phyloP scores from a whole-genome alignment of 2,329 filamentous ascomycete genomes.

The Aureobasidium sp. region DNA sequence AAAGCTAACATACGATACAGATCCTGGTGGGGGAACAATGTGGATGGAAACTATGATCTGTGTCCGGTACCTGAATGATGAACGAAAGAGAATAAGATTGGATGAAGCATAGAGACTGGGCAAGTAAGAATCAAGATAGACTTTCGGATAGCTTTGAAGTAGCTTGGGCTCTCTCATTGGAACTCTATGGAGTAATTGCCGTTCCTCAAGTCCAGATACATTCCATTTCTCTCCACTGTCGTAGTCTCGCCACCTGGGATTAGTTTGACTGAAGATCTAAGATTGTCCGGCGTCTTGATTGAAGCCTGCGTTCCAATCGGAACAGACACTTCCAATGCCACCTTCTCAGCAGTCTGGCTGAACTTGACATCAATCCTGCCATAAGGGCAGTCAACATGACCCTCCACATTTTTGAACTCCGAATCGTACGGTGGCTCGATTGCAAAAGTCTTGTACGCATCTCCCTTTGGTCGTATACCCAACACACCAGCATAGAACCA shows the following conservation, averaged over 20 bases:
- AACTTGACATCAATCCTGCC: slow-evolving; percentile 38
- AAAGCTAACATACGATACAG: slow-evolving; percentile 45
- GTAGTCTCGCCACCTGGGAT: not conserved
- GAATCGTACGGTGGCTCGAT: slow-evolving; percentile 44
- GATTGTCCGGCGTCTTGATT: not conserved
- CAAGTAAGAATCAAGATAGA: not conserved
- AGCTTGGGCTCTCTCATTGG: not conserved
- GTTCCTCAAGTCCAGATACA: not conserved
- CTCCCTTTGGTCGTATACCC: slow-evolving; percentile 40
- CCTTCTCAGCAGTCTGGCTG: slow-evolving; percentile 4
- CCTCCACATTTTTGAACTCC: slow-evolving; percentile 46
- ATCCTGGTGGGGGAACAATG: slow-evolving; percentile 63
- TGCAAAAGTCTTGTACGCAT: slow-evolving; percentile 47
- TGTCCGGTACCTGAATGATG: slow-evolving; percentile 40
- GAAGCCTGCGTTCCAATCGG: slow-evolving; percentile 30
- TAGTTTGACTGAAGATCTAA: not conserved
- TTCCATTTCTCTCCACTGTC: not conserved
- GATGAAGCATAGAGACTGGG: no score
- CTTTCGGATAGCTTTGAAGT: not conserved
- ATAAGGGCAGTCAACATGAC: slow-evolving; percentile 45
- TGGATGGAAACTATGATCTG: slow-evolving; percentile 53
- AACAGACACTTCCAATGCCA: slow-evolving; percentile 29
- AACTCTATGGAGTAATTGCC: not conserved
- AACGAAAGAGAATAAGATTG: not conserved
- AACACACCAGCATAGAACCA: slow-evolving; percentile 52